Percentiles rank a stretch among this genome's conserved stretches.
Conservation (phyloP, 2,329 filamentous ascomycete species). For the Fusarium udum region DNA sequence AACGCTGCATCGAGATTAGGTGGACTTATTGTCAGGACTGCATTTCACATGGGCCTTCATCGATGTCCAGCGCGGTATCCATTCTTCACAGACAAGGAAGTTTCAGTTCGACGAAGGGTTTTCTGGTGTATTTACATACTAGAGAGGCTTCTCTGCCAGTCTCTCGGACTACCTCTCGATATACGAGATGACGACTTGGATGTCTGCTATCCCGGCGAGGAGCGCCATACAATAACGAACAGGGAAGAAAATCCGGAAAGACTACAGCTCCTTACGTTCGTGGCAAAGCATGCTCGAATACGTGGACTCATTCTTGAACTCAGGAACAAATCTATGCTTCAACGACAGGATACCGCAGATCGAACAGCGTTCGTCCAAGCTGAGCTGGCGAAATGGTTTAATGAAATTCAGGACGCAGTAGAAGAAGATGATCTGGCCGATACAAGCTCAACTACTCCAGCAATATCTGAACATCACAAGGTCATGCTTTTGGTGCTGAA, state of each 20-base stretch:
- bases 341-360: conserved; percentile 54
- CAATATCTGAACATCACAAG: conserved; percentile 49
- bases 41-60: conserved; percentile 67
- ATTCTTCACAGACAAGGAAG: conserved; percentile 58
- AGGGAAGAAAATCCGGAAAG: conserved; percentile 37
- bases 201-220: conserved; percentile 63
- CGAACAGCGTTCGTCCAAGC: conserved; percentile 58
- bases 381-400: conserved; percentile 61
- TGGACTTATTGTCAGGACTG: conserved; percentile 63
- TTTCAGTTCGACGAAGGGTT: conserved; percentile 59
- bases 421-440: conserved; percentile 48
- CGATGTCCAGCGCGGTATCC: conserved; percentile 63
- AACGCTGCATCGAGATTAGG: conserved; percentile 66
- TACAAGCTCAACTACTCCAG: not conserved
- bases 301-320: conserved; percentile 62
- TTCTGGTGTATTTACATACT: conserved; percentile 68
- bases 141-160: conserved; percentile 65
- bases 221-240: conserved; percentile 50
- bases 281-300: conserved; percentile 59
- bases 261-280: conserved; percentile 50
- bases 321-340: conserved; percentile 60
- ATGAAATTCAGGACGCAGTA: conserved; percentile 60
- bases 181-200: conserved; percentile 67
- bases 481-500: conserved; percentile 56
- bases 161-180: conserved; percentile 63